Conservation (phyloP, 2,329 filamentous ascomycete species). For the Aspergillus sp. region DNA sequence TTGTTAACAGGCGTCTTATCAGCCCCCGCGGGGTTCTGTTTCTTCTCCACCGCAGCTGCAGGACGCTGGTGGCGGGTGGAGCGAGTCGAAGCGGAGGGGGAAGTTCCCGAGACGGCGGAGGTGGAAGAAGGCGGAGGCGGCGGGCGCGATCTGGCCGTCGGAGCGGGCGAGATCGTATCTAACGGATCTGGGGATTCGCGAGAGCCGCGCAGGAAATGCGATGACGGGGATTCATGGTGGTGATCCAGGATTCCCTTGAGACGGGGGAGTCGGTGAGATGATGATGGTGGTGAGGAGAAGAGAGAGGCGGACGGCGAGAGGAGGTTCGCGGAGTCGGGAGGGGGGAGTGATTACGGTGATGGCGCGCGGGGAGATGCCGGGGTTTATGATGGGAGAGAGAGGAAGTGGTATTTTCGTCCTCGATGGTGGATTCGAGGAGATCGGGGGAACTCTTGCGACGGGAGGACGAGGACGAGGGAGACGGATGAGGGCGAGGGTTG, state of each 20-base stretch:
- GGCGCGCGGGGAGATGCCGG: constrained; percentile 5
- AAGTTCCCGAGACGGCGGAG: neutral
- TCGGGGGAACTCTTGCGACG: constrained; percentile 30
- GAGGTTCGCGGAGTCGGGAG: constrained; percentile 2
- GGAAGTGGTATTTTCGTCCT: constrained; percentile 5
- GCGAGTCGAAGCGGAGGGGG: constrained; percentile 11
- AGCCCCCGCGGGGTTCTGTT: constrained; percentile 1
- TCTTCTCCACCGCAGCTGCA: constrained; percentile 5
- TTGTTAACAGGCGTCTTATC: neutral
- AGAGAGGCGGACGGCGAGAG: constrained; percentile 3
- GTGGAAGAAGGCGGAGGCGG: neutral
- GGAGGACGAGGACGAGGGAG: constrained; percentile 6
- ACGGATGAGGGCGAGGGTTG: neutral
- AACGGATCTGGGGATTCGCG: constrained; percentile 24
- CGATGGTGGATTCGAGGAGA: constrained; percentile 24
- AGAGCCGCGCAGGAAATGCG: constrained; percentile 9
- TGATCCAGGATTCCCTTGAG: constrained; percentile 12
- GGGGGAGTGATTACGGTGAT: constrained; percentile 4
- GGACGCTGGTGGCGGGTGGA: constrained; percentile 8
- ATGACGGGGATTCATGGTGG: constrained; percentile 10
- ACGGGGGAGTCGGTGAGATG: constrained; percentile 9
- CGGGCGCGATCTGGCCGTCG: constrained; percentile 4
- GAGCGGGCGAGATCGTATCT: constrained; percentile 17
- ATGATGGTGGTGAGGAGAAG: neutral
- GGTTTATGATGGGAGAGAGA: neutral